These are phyloP conservation scores for Pichia gijzeniarum DNA, from an alignment of 805 yeast species.

Conservation along the genomic window DNA sequence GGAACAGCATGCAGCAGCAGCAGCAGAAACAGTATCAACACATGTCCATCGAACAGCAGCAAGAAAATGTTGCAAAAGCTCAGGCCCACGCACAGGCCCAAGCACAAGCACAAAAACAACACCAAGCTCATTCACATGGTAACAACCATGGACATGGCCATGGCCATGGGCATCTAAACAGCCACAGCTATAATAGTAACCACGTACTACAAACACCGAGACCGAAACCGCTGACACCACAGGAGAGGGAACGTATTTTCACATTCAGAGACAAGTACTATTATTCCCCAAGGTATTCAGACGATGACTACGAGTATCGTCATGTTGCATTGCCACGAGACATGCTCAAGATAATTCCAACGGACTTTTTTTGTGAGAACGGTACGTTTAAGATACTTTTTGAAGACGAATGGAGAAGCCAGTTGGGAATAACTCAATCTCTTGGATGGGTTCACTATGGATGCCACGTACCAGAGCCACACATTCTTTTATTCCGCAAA, in stretches of 20 bases:
- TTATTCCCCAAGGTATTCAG: slow-evolving; percentile 89
- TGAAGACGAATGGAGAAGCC: slow-evolving; percentile 96
- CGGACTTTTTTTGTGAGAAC: slow-evolving; percentile 89
- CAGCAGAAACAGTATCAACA: slow-evolving; percentile 3
- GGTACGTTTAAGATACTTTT: slow-evolving; percentile 85
- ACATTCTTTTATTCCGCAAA: slow-evolving; percentile 80
- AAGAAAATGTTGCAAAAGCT: not conserved
- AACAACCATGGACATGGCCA: slow-evolving; percentile 2
- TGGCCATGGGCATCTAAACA: too few relatives aligned
- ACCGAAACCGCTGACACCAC: slow-evolving; percentile 67
- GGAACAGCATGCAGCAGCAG: slow-evolving; percentile 6
- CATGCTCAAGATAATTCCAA: slow-evolving; percentile 89
- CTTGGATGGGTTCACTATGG: slow-evolving; percentile 98
- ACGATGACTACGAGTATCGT: slow-evolving; percentile 87
- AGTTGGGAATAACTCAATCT: slow-evolving; percentile 93
- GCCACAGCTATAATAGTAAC: not conserved
- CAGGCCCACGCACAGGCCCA: slow-evolving; percentile 1
- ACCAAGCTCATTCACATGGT: not conserved
- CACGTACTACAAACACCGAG: slow-evolving; percentile 4
- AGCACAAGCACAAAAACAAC: slow-evolving; percentile 2
- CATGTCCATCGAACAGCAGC: not conserved
- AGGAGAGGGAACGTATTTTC: slow-evolving; percentile 78
- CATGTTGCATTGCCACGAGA: slow-evolving; percentile 97
- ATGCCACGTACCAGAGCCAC: slow-evolving; percentile 98
- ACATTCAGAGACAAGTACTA: slow-evolving; percentile 93